These are phyloP conservation scores for Pythium coloratum DNA, from an alignment of 352 stramenopile genomes.

Conservation along the genomic window DNA sequence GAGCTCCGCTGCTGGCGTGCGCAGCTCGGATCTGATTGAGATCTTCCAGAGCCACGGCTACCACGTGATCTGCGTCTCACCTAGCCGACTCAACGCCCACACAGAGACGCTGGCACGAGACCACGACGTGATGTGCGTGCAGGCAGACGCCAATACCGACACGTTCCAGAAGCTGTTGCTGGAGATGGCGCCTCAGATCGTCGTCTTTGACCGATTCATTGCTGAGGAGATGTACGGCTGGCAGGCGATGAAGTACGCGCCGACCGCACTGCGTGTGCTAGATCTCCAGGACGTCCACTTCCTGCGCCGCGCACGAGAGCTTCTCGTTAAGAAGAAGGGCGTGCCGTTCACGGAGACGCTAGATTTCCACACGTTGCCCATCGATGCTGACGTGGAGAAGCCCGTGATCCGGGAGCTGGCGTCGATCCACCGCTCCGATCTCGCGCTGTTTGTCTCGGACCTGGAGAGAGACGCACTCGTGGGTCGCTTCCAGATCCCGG, in stretches of 20 bases:
- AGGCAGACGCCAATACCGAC: slow-evolving; percentile 72
- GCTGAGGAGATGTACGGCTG: slow-evolving; percentile 87
- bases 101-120: slow-evolving; percentile 46
- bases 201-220: slow-evolving; percentile 86
- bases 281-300: slow-evolving; percentile 95
- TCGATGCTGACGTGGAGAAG: slow-evolving; percentile 47
- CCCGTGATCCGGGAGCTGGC: slow-evolving; percentile 73
- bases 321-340: slow-evolving; percentile 62
- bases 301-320: slow-evolving; percentile 80
- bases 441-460: slow-evolving; percentile 76
- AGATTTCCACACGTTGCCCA: slow-evolving; percentile 36
- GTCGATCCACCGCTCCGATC: slow-evolving; percentile 71
- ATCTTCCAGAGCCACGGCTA: slow-evolving; percentile 65
- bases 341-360: slow-evolving; percentile 42
- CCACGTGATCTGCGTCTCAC: slow-evolving; percentile 75
- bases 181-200: slow-evolving; percentile 56
- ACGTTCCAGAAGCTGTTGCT: slow-evolving; percentile 63
- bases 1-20: slow-evolving; percentile 85
- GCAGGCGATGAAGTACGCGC: slow-evolving; percentile 75
- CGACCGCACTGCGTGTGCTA: slow-evolving; percentile 79
- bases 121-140: slow-evolving; percentile 56
- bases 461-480: slow-evolving; percentile 60
- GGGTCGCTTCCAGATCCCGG: slow-evolving; percentile 60
- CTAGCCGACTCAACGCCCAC: slow-evolving; percentile 75
- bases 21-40: slow-evolving; percentile 74